Evolutionary conservation across 1,284 basidiomycete species (phyloP).

Genomic region (Exsudoporus floridanus): DNA sequence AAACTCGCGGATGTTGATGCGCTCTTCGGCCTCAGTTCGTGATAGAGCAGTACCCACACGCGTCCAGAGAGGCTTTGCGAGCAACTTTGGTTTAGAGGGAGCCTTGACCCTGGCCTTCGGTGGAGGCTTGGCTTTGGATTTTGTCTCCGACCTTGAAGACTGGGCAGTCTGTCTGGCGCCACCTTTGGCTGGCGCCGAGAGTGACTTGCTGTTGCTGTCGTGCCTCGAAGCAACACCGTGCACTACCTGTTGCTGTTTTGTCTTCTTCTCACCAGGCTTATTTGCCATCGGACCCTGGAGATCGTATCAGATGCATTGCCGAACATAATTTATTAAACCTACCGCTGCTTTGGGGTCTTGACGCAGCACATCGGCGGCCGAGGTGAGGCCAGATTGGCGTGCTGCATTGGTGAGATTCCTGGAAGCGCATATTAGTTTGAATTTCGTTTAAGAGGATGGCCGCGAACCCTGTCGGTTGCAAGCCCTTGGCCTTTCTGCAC

Average conservation of each 20-base stretch:
- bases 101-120: slow-evolving; percentile 17
- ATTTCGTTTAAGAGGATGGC: not conserved
- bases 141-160: slow-evolving; percentile 9
- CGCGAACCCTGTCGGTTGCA: slow-evolving; percentile 55
- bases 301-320: slow-evolving; percentile 7
- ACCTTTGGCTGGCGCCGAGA: slow-evolving; percentile 18
- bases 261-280: slow-evolving; percentile 24
- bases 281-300: slow-evolving; percentile 34
- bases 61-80: slow-evolving; percentile 51
- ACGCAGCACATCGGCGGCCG: slow-evolving; percentile 42
- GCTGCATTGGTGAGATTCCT: slow-evolving; percentile 41
- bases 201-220: slow-evolving; percentile 5
- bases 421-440: slow-evolving; percentile 6
- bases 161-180: slow-evolving; percentile 1
- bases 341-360: slow-evolving; percentile 38
- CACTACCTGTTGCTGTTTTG: slow-evolving; percentile 11
- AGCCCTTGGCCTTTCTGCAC: slow-evolving; percentile 62
- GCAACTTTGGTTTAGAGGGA: slow-evolving; percentile 23
- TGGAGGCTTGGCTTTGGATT: slow-evolving; percentile 12
- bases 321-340: slow-evolving; percentile 10
- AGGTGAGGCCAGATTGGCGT: slow-evolving; percentile 37
- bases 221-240: slow-evolving; percentile 7
- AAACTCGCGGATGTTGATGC: slow-evolving; percentile 74
- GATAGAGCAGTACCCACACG: slow-evolving; percentile 45
- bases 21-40: slow-evolving; percentile 50